Base-by-base conservation (phyloP, 1,284 basidiomycete genomes). In the Binderoboletus segoi region DNA sequence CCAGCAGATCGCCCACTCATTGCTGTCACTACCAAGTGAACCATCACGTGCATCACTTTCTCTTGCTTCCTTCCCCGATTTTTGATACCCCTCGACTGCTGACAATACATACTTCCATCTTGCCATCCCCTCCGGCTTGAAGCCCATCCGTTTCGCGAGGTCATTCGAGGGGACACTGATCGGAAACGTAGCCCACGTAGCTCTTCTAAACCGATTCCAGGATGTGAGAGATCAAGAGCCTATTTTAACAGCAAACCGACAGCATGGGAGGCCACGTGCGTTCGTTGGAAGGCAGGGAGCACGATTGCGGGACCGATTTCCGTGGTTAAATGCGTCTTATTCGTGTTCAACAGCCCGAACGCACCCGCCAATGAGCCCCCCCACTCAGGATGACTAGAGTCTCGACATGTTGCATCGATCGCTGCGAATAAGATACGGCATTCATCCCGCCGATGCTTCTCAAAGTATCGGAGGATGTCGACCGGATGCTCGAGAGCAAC, bases 211-310 rank as follows among this genome's bases (percentile, higher is more conserved):
- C 85, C 86, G 2, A 89, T 73, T 1, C 82, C 82, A 2, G 72
- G 71, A 21, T 72, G 70, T 4, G 65, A 62, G 6, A 78, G 64
- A 30, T 84, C 78, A 23, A 90, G 74, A 15, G 74, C 69, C 61
- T 83, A 85, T 24, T 77, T 77, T 43, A 90, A 67, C 21, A 91
- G 69, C 11, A 89, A 67, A 1, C 83, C 83, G 33, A 83, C 75
- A 0, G 86, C 82, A 65, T 88, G 84, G 8, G 83, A 78, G 10
- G 79, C 75, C 50, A 91, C 80, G 61, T 88, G 83, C 3, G 83
- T 86, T 33, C 83, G 75, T 58, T 88, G 87, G 68, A 86, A 90
- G 2, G 68, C 67, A 3, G 84, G 85, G 8, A 85, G 74, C 43
- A 81, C 76, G 54, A 83, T 64, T 10, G 82, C 70, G 51, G 68